These are phyloP conservation scores for Macrolepiota fuliginosa DNA, from an alignment of 768 basidiomycete species.

Conservation along the genomic window DNA sequence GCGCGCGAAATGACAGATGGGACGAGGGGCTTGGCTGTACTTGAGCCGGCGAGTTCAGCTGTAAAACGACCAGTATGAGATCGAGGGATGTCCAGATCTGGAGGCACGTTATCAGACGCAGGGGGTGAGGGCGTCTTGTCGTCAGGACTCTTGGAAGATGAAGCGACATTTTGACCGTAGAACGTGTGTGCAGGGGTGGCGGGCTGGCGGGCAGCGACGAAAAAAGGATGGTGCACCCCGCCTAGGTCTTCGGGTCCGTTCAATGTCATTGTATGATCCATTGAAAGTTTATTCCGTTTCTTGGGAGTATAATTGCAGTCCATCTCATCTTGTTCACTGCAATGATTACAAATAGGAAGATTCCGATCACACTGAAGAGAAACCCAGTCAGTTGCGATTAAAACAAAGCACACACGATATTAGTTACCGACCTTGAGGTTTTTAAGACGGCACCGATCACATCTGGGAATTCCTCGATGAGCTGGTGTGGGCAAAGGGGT, in stretches of 20 bases:
- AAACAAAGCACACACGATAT: background rate
- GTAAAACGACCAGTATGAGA: constrained; percentile 31
- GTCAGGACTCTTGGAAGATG: constrained; percentile 19
- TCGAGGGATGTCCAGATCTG: constrained; percentile 22
- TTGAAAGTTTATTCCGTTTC: constrained; percentile 47
- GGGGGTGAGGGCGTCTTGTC: constrained; percentile 1
- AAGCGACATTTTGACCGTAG: constrained; percentile 46
- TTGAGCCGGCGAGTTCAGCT: constrained; percentile 22
- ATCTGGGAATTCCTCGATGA: constrained; percentile 71
- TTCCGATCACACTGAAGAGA: constrained; percentile 63
- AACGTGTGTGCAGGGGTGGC: constrained; percentile 32
- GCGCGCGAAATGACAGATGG: constrained; percentile 22
- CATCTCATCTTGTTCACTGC: constrained; percentile 46
- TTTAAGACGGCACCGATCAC: constrained; percentile 64
- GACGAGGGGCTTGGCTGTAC: constrained; percentile 20
- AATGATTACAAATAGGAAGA: constrained; percentile 70
- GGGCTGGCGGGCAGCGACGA: constrained; percentile 2
- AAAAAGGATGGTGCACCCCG: constrained; percentile 11
- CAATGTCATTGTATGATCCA: constrained; percentile 15
- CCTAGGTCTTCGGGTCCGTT: constrained; percentile 10
- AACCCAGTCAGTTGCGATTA: background rate
- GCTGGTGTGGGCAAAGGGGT: constrained; percentile 74
- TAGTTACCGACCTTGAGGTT: constrained; percentile 57
- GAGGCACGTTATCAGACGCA: constrained; percentile 16
- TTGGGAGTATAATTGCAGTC: constrained; percentile 76